Base-by-base conservation (phyloP, 2,329 filamentous ascomycete genomes). In the Diplocarpon rosae region DNA sequence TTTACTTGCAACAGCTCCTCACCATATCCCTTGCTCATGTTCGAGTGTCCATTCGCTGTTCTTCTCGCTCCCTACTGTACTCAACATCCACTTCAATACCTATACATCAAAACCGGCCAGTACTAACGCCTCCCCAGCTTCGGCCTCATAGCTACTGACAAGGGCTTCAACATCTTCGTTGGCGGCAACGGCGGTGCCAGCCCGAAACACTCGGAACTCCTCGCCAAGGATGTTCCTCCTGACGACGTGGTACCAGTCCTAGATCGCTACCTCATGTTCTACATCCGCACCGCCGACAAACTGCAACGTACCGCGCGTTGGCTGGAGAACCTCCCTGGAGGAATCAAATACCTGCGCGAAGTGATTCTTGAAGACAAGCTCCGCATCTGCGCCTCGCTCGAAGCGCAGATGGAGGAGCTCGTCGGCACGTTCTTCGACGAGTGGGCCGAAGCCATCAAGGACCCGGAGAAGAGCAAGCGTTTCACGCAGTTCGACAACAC, bases 161-260 rank as follows among this genome's bases (percentile, higher is more conserved):
- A 92, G 57, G 88, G 88, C 27, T 95, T 85, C 75, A 95, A 95
- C 65, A 80, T 95, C 62, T 94, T 88, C 56, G 85, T 95, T 1
- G 88, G 75, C 29, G 88, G 88, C 38, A 95, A 95, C 60, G 88
- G 88, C 42, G 88, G 89, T 47, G 86, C 86, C 13, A 90, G 85
- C 54, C 88, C 88, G 4, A 72, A 76, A 31, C 88, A 95, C 61
- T 78, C 82, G 1, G 85, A 93, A 56, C 72, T 95, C 1, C 73
- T 95, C 1, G 86, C 85, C 48, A 89, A 88, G 61, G 87, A 95
- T 56, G 86, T 94, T 0, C 78, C 85, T 0, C 83, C 85, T 0
- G 78, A 85, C 41, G 83, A 93, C 57, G 80, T 94, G 8, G 72
- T 94, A 8, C 78, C 85, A 1, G 83, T 95, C 46, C 70, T 95